Evolutionary conservation across 2,329 filamentous ascomycete species (phyloP).

Genomic region (Phyllachora maydis): DNA sequence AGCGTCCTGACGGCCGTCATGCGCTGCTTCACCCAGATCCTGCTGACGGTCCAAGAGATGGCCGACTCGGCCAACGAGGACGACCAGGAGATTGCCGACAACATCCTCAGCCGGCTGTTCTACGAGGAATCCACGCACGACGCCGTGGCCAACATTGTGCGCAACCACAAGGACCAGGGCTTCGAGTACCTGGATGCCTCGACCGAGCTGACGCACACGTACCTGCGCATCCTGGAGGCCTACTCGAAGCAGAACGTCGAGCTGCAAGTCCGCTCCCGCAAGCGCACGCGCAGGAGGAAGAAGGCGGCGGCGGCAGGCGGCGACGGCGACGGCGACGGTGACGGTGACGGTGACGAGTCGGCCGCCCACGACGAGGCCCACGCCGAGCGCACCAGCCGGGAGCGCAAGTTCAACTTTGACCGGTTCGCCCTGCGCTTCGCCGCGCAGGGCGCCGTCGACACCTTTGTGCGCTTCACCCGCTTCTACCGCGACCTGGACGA

Average conservation of each 20-base stretch:
- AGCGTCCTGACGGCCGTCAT: slow-evolving; percentile 70
- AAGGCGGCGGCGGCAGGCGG: slow-evolving; percentile 36
- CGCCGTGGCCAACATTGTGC: slow-evolving; percentile 56
- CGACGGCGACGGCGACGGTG: slow-evolving; percentile 12
- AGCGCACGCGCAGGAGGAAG: slow-evolving; percentile 51
- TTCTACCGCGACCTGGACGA: slow-evolving; percentile 66
- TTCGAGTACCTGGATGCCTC: slow-evolving; percentile 85
- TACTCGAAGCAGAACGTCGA: slow-evolving; percentile 93
- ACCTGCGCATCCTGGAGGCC: slow-evolving; percentile 73
- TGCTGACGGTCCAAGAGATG: slow-evolving; percentile 89
- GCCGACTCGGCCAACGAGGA: slow-evolving; percentile 64
- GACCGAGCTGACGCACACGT: slow-evolving; percentile 81
- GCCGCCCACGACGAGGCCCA: slow-evolving; percentile 50
- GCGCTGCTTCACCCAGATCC: slow-evolving; percentile 86
- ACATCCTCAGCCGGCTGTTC: slow-evolving; percentile 91
- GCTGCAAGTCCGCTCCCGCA: slow-evolving; percentile 73
- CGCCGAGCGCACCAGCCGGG: slow-evolving; percentile 50
- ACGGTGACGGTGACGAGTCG: slow-evolving; percentile 42
- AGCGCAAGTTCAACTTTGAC: slow-evolving; percentile 87
- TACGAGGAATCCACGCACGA: slow-evolving; percentile 95
- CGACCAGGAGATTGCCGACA: slow-evolving; percentile 95
- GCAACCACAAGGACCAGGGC: slow-evolving; percentile 81
- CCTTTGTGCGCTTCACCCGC: slow-evolving; percentile 60
- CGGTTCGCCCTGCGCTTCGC: slow-evolving; percentile 66
- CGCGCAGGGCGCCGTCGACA: slow-evolving; percentile 70